Evolutionary conservation across 441 rosid genomes (phyloP), one percentile per base, ranked within the genome.

Genomic region (Populus hybrid): DNA sequence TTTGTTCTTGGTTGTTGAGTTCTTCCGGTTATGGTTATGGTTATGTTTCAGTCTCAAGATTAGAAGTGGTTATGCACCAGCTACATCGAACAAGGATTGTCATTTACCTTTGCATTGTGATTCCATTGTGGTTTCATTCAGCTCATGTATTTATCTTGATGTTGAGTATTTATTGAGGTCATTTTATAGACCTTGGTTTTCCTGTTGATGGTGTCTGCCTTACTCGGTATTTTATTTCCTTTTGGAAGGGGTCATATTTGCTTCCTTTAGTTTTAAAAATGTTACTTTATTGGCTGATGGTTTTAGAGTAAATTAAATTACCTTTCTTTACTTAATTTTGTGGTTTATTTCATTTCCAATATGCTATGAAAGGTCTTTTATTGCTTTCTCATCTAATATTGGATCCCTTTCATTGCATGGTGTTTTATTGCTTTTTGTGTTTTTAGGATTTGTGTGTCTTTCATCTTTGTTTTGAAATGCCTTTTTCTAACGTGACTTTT

Each of bases 231-330:
- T 76, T 94, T 98, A 16, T 88, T 88, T 89, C 98, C 99, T 80
- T 96, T 92, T 84, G 98, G 99, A 96, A 96, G 98, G 98, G 94
- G 90, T 91, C 85, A 86, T 89, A 92, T 94, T 89, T 89, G 98
- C 89, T 86, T 86, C 83, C 84, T 86, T 88, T 74, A 73, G 73
- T 81, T 65, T 82, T 72, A 73, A 64, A 9, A 64, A 71, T 72
- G 38, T 9, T 46, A 42, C 59, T 23, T 61, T 10, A 40, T 18
- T 21, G 32, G 46, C 21, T 38, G 73, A 34, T 76, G 76, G 20
- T 20, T 24, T 74, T 59, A 8, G 23, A 57, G 40, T 36, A 35
- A 21, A n/a, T 40, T 1, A 3, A n/a, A 77, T 64, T 10, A 68
- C 5, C 14, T 46, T 66, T 82, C 46, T 63, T 28, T 6, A n/a